A percentile compares a stretch with the other conserved stretches of the same genome.
Conservation (phyloP, 495 filamentous ascomycete species). For the Podospora sp. region DNA sequence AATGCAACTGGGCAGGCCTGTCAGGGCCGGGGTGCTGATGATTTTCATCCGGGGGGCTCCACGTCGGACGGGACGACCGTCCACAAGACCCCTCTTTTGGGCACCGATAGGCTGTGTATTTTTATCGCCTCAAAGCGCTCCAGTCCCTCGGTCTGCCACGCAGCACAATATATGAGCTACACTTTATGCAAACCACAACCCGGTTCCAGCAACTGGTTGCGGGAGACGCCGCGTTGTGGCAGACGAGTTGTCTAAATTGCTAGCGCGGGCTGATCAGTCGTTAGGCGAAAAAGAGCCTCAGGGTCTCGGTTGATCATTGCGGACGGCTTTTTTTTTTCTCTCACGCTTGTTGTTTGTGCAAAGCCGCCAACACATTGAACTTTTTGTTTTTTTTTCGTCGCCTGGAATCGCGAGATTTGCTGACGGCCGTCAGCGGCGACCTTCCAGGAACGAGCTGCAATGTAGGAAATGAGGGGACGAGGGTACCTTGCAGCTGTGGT, state of each 20-base stretch:
- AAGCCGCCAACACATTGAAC: no score
- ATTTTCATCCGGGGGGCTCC: neutral
- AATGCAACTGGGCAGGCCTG: slow-evolving; percentile 1
- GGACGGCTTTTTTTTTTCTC: neutral
- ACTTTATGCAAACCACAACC: slow-evolving; percentile 8
- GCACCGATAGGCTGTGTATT: slow-evolving; percentile 12
- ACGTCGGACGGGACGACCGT: slow-evolving; percentile 5
- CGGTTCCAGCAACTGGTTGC: slow-evolving; percentile 2
- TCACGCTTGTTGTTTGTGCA: no score
- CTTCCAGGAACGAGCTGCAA: neutral
- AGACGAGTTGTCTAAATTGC: neutral
- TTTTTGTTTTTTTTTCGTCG: neutral
- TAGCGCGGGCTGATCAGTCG: neutral
- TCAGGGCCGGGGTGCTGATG: neutral
- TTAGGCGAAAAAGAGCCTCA: neutral
- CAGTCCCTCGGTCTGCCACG: neutral
- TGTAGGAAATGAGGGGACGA: neutral
- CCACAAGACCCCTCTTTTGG: slow-evolving; percentile 3
- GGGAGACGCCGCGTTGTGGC: neutral
- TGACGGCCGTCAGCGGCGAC: neutral
- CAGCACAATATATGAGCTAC: neutral
- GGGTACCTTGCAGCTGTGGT: neutral
- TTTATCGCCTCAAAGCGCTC: slow-evolving; percentile 10
- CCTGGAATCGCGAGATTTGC: neutral
- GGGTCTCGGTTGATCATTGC: neutral